Percentiles rank a stretch among this genome's conserved stretches.
These are phyloP conservation scores for Lodderomyces pseudojiufengensis DNA, from an alignment of 1,139 yeast species.

Conservation along the genomic window DNA sequence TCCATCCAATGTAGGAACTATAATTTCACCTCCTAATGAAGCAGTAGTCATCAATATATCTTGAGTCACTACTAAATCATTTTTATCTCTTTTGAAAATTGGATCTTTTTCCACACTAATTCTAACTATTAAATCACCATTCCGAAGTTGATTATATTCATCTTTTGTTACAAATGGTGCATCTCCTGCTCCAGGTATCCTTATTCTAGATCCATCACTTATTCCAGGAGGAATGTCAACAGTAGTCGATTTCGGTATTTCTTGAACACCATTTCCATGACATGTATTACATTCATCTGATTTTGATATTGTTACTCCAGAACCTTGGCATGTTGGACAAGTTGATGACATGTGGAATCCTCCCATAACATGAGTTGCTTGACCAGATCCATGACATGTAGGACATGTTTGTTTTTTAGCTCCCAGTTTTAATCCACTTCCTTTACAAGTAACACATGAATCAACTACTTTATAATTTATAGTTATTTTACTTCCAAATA, in stretches of 20 bases:
- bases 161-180: slow-evolving; percentile 72
- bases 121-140: slow-evolving; percentile 86
- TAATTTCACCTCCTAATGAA: slow-evolving; percentile 86
- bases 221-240: slow-evolving; percentile 89
- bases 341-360: slow-evolving; percentile 98
- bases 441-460: slow-evolving; percentile 75
- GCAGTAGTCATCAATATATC: slow-evolving; percentile 93
- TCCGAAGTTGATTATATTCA: slow-evolving; percentile 56
- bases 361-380: slow-evolving; percentile 80
- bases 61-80: slow-evolving; percentile 59
- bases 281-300: slow-evolving; percentile 74
- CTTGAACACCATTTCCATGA: slow-evolving; percentile 85
- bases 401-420: slow-evolving; percentile 76
- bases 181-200: slow-evolving; percentile 89
- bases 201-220: slow-evolving; percentile 78
- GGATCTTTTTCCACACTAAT: slow-evolving; percentile 75
- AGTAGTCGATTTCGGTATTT: slow-evolving; percentile 61
- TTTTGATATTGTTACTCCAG: slow-evolving; percentile 73
- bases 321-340: slow-evolving; percentile 82
- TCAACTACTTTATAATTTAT: slow-evolving; percentile 74
- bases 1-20: slow-evolving; percentile 84
- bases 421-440: slow-evolving; percentile 79
- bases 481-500: slow-evolving; percentile 68
- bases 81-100: slow-evolving; percentile 61
- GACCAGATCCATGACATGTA: slow-evolving; percentile 92